Evolutionary conservation across 768 basidiomycete genomes (phyloP).

Genomic region (Auriscalpium orientale): DNA sequence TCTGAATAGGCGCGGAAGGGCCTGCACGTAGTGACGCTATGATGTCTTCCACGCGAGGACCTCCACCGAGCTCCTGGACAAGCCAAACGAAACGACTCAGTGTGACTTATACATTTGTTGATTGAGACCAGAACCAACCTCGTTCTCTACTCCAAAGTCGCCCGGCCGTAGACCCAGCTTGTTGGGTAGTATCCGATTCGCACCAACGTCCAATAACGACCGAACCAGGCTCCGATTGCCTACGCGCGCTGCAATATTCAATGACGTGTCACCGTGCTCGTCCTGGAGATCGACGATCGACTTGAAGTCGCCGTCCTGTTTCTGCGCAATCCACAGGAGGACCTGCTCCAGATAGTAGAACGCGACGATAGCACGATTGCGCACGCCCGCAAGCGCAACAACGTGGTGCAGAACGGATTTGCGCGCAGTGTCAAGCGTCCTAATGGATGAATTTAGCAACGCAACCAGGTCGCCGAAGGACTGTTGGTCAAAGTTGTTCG

Average conservation of each 20-base stretch:
- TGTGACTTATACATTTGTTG: background rate
- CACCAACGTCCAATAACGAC: conserved; percentile 85
- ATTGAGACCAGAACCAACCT: conserved; percentile 41
- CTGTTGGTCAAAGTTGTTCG: conserved; percentile 75
- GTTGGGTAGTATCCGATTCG: conserved; percentile 82
- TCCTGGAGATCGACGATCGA: conserved; percentile 88
- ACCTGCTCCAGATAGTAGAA: conserved; percentile 89
- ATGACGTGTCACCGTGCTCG: conserved; percentile 89
- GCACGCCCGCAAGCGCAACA: conserved; percentile 83
- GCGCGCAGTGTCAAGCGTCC: conserved; percentile 80
- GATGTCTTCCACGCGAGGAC: conserved; percentile 73
- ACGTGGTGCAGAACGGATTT: conserved; percentile 90
- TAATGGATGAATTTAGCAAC: conserved; percentile 63
- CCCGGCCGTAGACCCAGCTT: conserved; percentile 89
- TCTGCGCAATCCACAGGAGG: conserved; percentile 76
- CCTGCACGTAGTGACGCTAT: conserved; percentile 65
- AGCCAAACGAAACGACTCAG: too few species aligned
- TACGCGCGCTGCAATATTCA: conserved; percentile 92
- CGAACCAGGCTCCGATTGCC: conserved; percentile 85
- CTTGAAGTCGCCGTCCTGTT: conserved; percentile 68
- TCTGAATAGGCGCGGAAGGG: conserved; percentile 72
- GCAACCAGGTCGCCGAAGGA: conserved; percentile 61
- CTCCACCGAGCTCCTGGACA: conserved; percentile 58
- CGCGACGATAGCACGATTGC: conserved; percentile 76
- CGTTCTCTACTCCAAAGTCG: conserved; percentile 91